Evolutionary conservation across 139 green algal species (phyloP).

Genomic region (Chlamydomonas incerta): DNA sequence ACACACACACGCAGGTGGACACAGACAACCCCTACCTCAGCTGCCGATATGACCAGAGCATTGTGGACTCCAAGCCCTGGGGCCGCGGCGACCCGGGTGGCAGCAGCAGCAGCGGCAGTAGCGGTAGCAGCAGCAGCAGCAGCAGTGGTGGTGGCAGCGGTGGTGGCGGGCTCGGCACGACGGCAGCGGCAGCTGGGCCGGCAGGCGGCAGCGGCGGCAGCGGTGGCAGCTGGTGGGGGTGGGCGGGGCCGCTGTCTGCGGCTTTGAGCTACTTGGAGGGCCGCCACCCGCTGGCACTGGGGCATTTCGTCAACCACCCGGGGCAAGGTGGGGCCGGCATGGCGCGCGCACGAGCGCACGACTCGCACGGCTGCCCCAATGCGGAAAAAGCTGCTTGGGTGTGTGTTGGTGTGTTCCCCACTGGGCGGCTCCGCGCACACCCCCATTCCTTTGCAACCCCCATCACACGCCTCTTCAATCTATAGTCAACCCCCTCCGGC

Average conservation of each 20-base stretch:
- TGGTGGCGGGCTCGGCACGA: not conserved
- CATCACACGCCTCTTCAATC: too few relatives aligned
- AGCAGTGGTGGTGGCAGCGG: not conserved
- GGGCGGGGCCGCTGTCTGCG: slow-evolving; percentile 16
- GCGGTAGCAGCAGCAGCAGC: slow-evolving; percentile 19
- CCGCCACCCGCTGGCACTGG: slow-evolving; percentile 51
- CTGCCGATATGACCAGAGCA: slow-evolving; percentile 38
- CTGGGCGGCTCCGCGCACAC: too few relatives aligned
- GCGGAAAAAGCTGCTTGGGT: too few relatives aligned
- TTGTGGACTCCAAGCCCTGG: slow-evolving; percentile 45
- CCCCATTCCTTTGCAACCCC: too few relatives aligned
- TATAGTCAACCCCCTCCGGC: too few relatives aligned
- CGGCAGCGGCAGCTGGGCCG: not conserved
- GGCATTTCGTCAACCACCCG: slow-evolving; percentile 55
- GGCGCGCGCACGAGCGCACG: too few relatives aligned
- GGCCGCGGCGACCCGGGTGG: slow-evolving; percentile 20
- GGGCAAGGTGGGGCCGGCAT: slow-evolving; percentile 24
- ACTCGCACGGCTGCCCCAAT: too few relatives aligned
- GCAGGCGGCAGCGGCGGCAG: too few relatives aligned
- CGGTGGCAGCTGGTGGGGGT: slow-evolving; percentile 2
- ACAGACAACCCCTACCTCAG: slow-evolving; percentile 53
- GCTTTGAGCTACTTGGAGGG: slow-evolving; percentile 35
- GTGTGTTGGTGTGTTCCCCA: not conserved
- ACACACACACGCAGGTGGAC: slow-evolving; percentile 9
- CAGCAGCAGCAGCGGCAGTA: not conserved